Evolutionary conservation across 805 yeast species (phyloP).

Genomic region (Candida nitratophila): DNA sequence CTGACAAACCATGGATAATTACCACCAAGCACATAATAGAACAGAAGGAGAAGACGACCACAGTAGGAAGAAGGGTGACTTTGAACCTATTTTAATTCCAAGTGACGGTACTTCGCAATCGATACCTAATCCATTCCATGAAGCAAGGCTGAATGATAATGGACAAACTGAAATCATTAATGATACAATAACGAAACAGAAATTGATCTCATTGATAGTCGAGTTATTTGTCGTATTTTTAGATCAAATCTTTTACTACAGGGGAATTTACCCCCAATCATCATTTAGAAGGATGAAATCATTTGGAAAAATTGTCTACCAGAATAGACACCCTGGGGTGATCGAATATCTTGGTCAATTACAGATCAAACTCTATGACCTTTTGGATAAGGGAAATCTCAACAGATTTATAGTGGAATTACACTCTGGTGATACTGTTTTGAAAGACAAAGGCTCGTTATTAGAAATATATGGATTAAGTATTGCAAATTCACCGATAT

Average conservation of each 20-base stretch:
- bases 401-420: constrained; percentile 16
- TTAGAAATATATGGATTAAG: constrained; percentile 22
- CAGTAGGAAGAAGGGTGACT: background rate
- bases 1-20: too few species aligned
- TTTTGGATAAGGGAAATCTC: constrained; percentile 16
- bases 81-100: background rate
- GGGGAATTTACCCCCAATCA: constrained; percentile 44
- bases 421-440: background rate
- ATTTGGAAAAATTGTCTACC: constrained; percentile 35
- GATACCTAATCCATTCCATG: background rate
- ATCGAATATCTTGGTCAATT: constrained; percentile 29
- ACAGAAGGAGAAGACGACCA: too few species aligned
- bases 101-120: background rate
- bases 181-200: background rate
- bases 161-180: background rate
- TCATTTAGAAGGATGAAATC: constrained; percentile 38
- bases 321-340: constrained; percentile 41
- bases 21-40: too few species aligned
- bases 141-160: background rate
- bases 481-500: constrained; percentile 19
- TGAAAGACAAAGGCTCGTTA: background rate
- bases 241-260: constrained; percentile 48
- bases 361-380: constrained; percentile 13
- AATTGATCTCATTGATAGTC: constrained; percentile 25
- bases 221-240: constrained; percentile 45